A percentile compares a stretch with the other conserved stretches of the same genome.
Evolutionary conservation across 345 rosid species (phyloP).

Genomic region (Populus pruinosa): DNA sequence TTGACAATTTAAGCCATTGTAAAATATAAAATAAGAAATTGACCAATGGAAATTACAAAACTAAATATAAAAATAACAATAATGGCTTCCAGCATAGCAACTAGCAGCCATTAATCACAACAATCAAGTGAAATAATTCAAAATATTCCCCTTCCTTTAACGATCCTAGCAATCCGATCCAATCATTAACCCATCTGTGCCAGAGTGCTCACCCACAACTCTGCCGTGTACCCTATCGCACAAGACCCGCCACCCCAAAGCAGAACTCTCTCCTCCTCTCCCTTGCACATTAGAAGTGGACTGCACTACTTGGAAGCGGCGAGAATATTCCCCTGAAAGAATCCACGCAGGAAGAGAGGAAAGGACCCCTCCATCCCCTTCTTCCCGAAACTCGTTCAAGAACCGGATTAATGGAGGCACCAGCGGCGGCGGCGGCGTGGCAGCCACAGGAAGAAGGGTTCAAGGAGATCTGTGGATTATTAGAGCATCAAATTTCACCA

Average conservation of each 20-base stretch:
- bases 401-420: conserved; percentile 28
- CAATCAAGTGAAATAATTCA: not conserved
- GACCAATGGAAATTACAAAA: no score
- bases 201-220: not conserved
- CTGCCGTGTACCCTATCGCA: not conserved
- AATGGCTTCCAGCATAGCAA: no score
- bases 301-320: not conserved
- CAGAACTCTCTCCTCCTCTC: not conserved
- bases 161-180: not conserved
- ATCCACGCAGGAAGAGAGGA: not conserved
- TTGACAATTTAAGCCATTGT: no score
- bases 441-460: conserved; percentile 86
- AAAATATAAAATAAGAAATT: no score
- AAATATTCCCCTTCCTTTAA: not conserved
- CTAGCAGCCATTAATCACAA: not conserved
- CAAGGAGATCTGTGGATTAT: conserved; percentile 72
- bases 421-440: conserved; percentile 50
- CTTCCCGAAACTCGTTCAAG: not conserved
- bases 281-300: not conserved
- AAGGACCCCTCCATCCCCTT: not conserved
- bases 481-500: conserved; percentile 89
- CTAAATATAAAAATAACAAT: no score
- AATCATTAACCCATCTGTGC: not conserved
- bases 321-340: not conserved
- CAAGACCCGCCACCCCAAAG: not conserved